Conservation (phyloP, 305 asterid genomes). For the Petunia hybrid region DNA sequence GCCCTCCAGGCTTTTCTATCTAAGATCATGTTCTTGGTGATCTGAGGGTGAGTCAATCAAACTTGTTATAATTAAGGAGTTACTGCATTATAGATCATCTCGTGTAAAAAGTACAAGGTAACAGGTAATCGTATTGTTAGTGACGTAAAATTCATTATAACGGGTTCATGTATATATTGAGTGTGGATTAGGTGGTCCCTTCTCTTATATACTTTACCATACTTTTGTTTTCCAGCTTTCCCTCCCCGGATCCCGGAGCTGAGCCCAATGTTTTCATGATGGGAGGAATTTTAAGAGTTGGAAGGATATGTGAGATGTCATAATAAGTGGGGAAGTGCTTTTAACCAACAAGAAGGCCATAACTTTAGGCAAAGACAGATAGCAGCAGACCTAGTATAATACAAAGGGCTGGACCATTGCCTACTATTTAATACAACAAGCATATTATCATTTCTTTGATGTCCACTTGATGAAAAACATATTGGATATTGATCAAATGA, state of each 20-base stretch:
- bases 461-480: conserved; percentile 14
- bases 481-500: neutral
- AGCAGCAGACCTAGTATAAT: conserved; percentile 26
- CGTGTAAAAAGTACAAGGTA: too few relatives aligned
- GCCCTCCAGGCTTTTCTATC: too few relatives aligned
- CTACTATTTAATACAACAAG: conserved; percentile 1
- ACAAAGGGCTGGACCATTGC: neutral
- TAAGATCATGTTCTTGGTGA: too few relatives aligned
- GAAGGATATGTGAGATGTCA: neutral
- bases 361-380: conserved; percentile 5
- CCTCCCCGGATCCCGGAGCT: conserved; percentile 4
- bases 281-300: neutral
- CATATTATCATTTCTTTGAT: conserved; percentile 17
- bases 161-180: neutral
- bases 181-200: conserved; percentile 26
- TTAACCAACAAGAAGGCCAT: neutral
- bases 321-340: neutral
- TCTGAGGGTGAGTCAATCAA: too few relatives aligned
- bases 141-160: too few relatives aligned
- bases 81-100: too few relatives aligned
- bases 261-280: neutral
- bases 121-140: too few relatives aligned
- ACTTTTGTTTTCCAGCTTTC: neutral
- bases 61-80: too few relatives aligned
- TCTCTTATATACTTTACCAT: neutral